These are phyloP conservation scores for Lipomyces starkeyi DNA, from an alignment of 805 yeast genomes.

Conservation along the genomic window DNA sequence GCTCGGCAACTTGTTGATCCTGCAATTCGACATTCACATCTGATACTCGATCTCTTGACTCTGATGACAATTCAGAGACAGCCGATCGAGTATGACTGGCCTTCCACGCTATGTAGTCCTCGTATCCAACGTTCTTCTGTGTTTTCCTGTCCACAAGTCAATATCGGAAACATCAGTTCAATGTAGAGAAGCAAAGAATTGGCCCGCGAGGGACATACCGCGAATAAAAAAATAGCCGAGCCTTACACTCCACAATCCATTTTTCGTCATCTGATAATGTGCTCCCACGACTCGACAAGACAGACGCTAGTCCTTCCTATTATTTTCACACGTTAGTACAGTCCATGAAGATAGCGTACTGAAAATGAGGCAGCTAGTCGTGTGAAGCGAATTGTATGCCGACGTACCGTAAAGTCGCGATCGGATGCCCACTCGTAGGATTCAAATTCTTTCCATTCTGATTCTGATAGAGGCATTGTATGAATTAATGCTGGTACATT, in stretches of 20 bases:
- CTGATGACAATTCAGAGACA: background rate
- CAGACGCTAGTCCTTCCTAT: conserved; percentile 17
- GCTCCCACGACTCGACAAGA: conserved; percentile 11
- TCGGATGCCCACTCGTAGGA: conserved; percentile 30
- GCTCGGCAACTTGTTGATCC: background rate
- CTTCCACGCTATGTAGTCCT: conserved; percentile 31
- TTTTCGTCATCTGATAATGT: conserved; percentile 14
- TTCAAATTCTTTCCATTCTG: conserved; percentile 30
- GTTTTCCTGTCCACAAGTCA: conserved; percentile 19
- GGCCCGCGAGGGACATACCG: conserved; percentile 13
- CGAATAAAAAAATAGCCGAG: conserved; percentile 29
- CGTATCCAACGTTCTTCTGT: conserved; percentile 19
- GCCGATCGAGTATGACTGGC: conserved; percentile 3
- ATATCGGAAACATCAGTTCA: background rate
- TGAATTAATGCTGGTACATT: background rate
- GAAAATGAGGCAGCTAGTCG: background rate
- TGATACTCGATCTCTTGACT: background rate
- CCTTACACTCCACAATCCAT: conserved; percentile 19
- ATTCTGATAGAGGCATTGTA: conserved; percentile 17
- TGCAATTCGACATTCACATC: background rate
- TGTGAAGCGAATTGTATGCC: too few species aligned
- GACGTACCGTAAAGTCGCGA: conserved; percentile 27
- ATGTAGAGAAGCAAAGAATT: too few species aligned
- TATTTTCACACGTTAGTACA: background rate
- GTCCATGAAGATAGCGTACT: background rate